Evolutionary conservation across 2,329 filamentous ascomycete genomes (phyloP).

Genomic region (Aureobasidium musti): DNA sequence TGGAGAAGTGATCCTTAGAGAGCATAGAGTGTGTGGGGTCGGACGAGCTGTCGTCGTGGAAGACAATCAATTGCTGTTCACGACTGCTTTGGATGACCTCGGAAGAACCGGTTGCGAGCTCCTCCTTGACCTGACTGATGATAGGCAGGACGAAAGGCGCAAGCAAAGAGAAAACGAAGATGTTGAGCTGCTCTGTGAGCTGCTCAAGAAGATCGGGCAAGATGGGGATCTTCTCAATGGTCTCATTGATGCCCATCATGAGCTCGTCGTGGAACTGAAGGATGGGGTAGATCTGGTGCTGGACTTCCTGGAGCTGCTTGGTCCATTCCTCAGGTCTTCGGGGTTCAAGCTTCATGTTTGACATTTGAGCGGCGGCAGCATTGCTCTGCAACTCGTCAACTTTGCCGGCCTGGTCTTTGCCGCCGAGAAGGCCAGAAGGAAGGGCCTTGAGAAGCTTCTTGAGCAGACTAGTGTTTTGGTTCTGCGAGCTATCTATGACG

Average conservation of each 20-base stretch:
- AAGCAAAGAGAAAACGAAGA: slow-evolving; percentile 89
- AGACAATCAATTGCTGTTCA: slow-evolving; percentile 83
- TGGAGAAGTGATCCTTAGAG: slow-evolving; percentile 93
- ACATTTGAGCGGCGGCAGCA: slow-evolving; percentile 65
- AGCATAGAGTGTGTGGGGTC: slow-evolving; percentile 96
- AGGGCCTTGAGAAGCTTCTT: slow-evolving; percentile 80
- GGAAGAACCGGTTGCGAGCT: slow-evolving; percentile 80
- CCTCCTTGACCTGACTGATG: slow-evolving; percentile 81
- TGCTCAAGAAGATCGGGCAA: slow-evolving; percentile 83
- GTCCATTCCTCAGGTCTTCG: slow-evolving; percentile 83
- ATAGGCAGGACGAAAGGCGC: slow-evolving; percentile 86
- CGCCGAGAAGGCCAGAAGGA: slow-evolving; percentile 76
- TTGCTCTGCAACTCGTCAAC: slow-evolving; percentile 79
- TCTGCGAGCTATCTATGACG: slow-evolving; percentile 64
- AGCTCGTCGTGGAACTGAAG: slow-evolving; percentile 90
- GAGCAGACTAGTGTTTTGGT: slow-evolving; percentile 70
- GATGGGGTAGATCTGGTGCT: slow-evolving; percentile 80
- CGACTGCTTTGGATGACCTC: slow-evolving; percentile 85
- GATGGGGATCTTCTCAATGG: slow-evolving; percentile 82
- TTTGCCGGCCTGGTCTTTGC: slow-evolving; percentile 70
- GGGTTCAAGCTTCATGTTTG: slow-evolving; percentile 65
- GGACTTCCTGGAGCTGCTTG: slow-evolving; percentile 70
- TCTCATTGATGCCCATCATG: slow-evolving; percentile 73
- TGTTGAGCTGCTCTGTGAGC: slow-evolving; percentile 79
- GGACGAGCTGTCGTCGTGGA: slow-evolving; percentile 71